These are phyloP conservation scores for Trypanosoma theileri DNA, from an alignment of 208 protist species.

Conservation along the genomic window DNA sequence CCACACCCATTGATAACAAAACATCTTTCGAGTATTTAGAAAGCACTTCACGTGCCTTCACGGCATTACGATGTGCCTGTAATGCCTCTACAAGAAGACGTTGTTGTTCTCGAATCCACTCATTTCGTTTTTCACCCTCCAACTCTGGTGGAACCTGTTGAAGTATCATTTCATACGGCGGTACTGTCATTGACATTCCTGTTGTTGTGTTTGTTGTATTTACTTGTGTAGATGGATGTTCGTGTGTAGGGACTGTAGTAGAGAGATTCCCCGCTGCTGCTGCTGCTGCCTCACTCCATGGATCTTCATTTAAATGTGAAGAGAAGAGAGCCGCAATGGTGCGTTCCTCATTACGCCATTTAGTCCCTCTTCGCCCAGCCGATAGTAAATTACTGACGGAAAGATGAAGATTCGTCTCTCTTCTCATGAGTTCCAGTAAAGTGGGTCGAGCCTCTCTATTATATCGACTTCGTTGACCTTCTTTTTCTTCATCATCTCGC, in stretches of 20 bases:
- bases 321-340: constrained; percentile 20
- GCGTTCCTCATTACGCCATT: constrained; percentile 16
- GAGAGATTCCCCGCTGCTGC: not conserved
- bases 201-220: not conserved
- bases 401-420: no score
- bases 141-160: constrained; percentile 12
- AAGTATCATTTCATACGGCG: constrained; percentile 20
- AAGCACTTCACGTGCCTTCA: constrained; percentile 49
- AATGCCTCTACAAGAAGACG: constrained; percentile 60
- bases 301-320: no score
- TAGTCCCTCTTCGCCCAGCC: not conserved
- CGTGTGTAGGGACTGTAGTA: no score
- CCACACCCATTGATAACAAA: not conserved
- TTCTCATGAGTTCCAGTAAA: no score
- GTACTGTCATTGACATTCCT: not conserved
- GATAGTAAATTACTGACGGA: no score
- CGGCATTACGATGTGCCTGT: constrained; percentile 59
- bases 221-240: not conserved
- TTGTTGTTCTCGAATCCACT: constrained; percentile 43
- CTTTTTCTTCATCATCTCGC: no score
- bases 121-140: constrained; percentile 13
- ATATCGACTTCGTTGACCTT: no score
- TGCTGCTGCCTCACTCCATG: no score
- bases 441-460: no score
- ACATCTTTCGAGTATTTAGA: constrained; percentile 33